Base-by-base conservation (phyloP, 2,329 filamentous ascomycete species). In the Colletotrichum paranaense region DNA sequence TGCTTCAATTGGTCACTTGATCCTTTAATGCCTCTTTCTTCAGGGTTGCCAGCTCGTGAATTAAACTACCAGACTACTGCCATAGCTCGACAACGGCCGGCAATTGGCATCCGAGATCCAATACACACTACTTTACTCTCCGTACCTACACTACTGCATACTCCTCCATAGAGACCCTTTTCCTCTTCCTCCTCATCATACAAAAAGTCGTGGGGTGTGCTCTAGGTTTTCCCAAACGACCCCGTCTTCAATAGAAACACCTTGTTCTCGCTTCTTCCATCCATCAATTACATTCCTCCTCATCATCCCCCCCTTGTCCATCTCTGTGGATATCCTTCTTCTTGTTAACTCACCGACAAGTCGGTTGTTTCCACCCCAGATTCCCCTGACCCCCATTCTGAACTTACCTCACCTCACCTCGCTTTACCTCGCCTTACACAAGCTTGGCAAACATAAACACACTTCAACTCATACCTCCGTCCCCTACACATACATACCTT, bases 201-300 rank as follows among this genome's bases (percentile, higher is more conserved):
- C 49, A 72, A 67, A 68, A 72, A 68, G 66, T 72, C 68, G 12
- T 53, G 64, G 64, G 42, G 19, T 8, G 16, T 46, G 42, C 42
- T 49, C 42, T n/a, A 42, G 42, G 49, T 38, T 16, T 28, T 24
- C 35, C 19, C 60, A 52, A 14, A 52, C 38, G 19, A n/a, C 60
- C 60, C 60, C 32, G 26, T 63, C 42, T 30, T 62, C 38, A 16
- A 12, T 53, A 52, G 30, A 24, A 24, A n/a, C 28, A 53, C 42
- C 60, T 42, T 22, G 24, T 6, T 28, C 24, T 53, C n/a, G 60
- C 60, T 52, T 52, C 60, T 35, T 16, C 5, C 28, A 58, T 14
- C 38, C 38, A 42, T 42, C 38, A 42, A 5, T 42, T 16, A 6
- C 38, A 3, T 49, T 49, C 19, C 19, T 49, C 19, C 19, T 49